Conservation (phyloP, 768 basidiomycete genomes). For the Lentinus brumalis region DNA sequence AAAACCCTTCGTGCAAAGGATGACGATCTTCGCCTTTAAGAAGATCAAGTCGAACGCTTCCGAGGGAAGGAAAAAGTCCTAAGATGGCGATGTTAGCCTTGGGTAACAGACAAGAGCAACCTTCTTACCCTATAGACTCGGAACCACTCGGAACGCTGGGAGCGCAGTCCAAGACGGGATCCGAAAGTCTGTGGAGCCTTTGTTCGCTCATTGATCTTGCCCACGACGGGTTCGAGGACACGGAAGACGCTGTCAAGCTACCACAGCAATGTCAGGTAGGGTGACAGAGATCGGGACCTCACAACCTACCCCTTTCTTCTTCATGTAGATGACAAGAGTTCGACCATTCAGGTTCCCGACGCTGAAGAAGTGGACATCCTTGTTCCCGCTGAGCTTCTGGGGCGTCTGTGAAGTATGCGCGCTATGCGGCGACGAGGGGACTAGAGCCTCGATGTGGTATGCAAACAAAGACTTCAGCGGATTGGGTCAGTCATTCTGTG, state of each 20-base stretch:
- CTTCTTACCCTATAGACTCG: constrained; percentile 71
- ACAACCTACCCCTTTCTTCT: constrained; percentile 79
- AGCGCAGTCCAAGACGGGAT: constrained; percentile 74
- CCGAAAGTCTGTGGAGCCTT: constrained; percentile 72
- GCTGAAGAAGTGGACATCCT: constrained; percentile 95
- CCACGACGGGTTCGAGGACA: constrained; percentile 94
- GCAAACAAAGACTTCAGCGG: constrained; percentile 75
- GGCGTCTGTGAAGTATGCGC: constrained; percentile 75
- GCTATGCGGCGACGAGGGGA: constrained; percentile 79
- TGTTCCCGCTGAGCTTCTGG: constrained; percentile 86
- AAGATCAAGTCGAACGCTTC: constrained; percentile 92
- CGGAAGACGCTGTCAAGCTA: constrained; percentile 91
- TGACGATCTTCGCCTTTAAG: constrained; percentile 90
- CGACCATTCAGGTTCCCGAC: constrained; percentile 86
- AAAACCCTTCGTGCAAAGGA: constrained; percentile 92
- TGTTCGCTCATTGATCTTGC: constrained; percentile 79
- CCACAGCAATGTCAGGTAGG: constrained; percentile 2
- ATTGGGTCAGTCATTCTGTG: neutral
- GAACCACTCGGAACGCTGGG: constrained; percentile 92
- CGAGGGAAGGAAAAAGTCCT: constrained; percentile 91
- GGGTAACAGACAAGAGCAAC: neutral
- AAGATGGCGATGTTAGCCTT: neutral
- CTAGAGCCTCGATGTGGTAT: constrained; percentile 94
- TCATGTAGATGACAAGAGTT: constrained; percentile 93
- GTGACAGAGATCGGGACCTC: neutral